Evolutionary conservation across 1,284 basidiomycete species (phyloP).

Genomic region (Stereum hirsutum): DNA sequence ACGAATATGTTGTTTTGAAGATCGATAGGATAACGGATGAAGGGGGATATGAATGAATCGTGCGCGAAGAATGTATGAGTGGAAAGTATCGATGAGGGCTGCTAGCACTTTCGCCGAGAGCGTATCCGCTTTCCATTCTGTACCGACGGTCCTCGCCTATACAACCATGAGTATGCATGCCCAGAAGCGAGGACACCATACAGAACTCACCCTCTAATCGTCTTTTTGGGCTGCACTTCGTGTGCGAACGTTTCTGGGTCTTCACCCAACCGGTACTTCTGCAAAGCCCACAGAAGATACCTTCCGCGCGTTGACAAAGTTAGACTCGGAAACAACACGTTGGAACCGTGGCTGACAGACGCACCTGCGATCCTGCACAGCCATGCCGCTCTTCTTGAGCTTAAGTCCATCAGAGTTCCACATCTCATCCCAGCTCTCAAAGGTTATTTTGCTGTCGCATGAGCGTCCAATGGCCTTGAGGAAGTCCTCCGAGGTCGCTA

Average conservation of each 20-base stretch:
- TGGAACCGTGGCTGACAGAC: slow-evolving; percentile 9
- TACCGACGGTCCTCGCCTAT: slow-evolving; percentile 54
- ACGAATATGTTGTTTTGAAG: too few relatives aligned
- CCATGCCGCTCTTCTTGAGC: slow-evolving; percentile 57
- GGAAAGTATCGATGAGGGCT: too few relatives aligned
- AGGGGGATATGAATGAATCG: too few relatives aligned
- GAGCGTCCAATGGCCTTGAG: slow-evolving; percentile 64
- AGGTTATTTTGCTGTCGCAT: slow-evolving; percentile 51
- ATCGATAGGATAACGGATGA: too few relatives aligned
- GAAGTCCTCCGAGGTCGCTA: slow-evolving; percentile 50
- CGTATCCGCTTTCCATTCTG: slow-evolving; percentile 71
- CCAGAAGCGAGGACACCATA: slow-evolving; percentile 4
- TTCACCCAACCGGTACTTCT: slow-evolving; percentile 58
- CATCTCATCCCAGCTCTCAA: slow-evolving; percentile 55
- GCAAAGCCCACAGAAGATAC: slow-evolving; percentile 77
- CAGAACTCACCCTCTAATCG: slow-evolving; percentile 58
- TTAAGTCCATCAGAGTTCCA: slow-evolving; percentile 51
- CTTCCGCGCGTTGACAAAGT: slow-evolving; percentile 24
- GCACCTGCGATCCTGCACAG: slow-evolving; percentile 58
- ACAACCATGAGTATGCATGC: slow-evolving; percentile 5
- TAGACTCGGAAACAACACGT: slow-evolving; percentile 3
- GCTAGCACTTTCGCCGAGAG: slow-evolving; percentile 35
- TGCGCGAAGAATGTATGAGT: too few relatives aligned
- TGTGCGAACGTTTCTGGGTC: slow-evolving; percentile 54
- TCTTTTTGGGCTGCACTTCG: slow-evolving; percentile 59